phyloP scores from a whole-genome alignment of 2,329 filamentous ascomycete genomes.

The Exophiala sideris region DNA sequence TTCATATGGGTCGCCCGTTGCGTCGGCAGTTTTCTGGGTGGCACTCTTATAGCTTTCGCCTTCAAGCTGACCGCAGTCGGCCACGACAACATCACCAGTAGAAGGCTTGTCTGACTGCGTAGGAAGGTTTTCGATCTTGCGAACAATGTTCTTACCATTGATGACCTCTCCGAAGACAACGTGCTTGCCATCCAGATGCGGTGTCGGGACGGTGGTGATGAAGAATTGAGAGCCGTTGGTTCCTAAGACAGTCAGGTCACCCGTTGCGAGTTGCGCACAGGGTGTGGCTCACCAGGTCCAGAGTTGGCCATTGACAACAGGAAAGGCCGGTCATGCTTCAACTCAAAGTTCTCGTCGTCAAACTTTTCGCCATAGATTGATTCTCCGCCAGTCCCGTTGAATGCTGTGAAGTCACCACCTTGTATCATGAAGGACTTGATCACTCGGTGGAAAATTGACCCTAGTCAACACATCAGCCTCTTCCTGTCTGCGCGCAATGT shows the following conservation, averaged over 20 bases:
- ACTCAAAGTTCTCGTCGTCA: conserved; percentile 89
- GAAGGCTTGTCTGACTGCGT: conserved; percentile 78
- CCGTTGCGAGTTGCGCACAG: neutral
- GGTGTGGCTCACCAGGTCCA: conserved; percentile 66
- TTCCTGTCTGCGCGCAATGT: neutral
- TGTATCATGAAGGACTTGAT: conserved; percentile 99
- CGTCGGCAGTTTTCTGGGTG: conserved; percentile 68
- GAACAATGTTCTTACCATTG: conserved; percentile 84
- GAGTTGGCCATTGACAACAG: conserved; percentile 97
- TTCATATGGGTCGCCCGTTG: conserved; percentile 86
- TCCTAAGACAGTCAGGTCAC: conserved; percentile 44
- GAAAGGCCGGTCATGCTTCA: conserved; percentile 90
- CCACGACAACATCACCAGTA: conserved; percentile 66
- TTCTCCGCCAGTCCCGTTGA: conserved; percentile 93
- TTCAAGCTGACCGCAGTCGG: conserved; percentile 80
- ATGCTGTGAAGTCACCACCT: conserved; percentile 92
- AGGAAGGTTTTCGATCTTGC: conserved; percentile 80
- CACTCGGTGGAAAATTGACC: conserved; percentile 87
- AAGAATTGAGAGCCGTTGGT: conserved; percentile 99
- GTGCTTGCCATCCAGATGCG: conserved; percentile 93
- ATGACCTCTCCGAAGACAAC: conserved; percentile 96
- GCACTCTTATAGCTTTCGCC: conserved; percentile 66
- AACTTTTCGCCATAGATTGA: conserved; percentile 98
- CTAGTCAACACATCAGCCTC: conserved; percentile 35
- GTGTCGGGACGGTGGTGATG: conserved; percentile 90